Evolutionary conservation across 2,329 filamentous ascomycete species (phyloP).

Genomic region (Graphiopsis chlorocephala): DNA sequence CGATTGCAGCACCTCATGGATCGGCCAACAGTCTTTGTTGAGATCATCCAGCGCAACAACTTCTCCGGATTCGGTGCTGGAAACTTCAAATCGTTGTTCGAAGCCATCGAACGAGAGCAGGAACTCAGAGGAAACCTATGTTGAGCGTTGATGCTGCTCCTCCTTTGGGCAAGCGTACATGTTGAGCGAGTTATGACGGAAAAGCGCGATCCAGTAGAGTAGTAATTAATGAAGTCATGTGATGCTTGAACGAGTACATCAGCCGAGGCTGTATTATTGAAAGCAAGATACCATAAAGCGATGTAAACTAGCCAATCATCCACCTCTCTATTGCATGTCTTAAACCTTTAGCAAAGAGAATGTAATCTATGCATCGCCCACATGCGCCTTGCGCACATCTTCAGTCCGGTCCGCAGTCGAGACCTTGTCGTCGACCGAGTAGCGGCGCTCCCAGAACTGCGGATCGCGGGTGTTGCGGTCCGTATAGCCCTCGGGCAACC

Average conservation of each 20-base stretch:
- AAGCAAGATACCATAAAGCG: background rate
- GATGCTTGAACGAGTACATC: background rate
- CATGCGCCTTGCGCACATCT: background rate
- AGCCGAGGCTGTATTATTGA: background rate
- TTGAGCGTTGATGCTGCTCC: background rate
- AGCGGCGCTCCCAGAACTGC: constrained; percentile 6
- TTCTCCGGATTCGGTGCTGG: constrained; percentile 92
- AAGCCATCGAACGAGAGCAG: constrained; percentile 93
- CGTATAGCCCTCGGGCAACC: constrained; percentile 35
- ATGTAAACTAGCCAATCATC: background rate
- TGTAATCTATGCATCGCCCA: background rate
- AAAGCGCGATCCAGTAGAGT: background rate
- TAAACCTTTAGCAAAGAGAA: background rate
- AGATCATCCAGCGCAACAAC: constrained; percentile 90
- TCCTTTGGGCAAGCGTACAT: background rate
- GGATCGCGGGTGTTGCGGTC: constrained; percentile 31
- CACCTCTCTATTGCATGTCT: background rate
- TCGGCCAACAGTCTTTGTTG: constrained; percentile 89
- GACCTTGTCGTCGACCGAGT: background rate
- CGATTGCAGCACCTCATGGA: constrained; percentile 72
- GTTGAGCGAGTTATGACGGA: background rate
- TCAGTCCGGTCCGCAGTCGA: background rate
- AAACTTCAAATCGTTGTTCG: constrained; percentile 93
- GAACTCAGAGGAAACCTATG: constrained; percentile 75
- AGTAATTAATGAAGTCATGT: background rate